phyloP scores from a whole-genome alignment of 345 rosid species.

The Salix viminalis region DNA sequence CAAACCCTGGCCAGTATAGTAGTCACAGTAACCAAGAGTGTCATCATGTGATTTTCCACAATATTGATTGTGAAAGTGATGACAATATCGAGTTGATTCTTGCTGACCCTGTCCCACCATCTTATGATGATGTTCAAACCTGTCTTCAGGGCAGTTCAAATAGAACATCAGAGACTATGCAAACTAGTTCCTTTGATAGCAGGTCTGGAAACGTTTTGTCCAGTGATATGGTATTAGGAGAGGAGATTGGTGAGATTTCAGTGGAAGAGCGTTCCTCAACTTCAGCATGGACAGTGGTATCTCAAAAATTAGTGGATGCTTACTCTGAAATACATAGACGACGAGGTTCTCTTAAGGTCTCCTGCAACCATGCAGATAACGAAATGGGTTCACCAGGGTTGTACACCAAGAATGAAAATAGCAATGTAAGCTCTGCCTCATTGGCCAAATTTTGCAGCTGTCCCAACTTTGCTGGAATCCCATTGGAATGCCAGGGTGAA shows the following conservation, averaged over 20 bases:
- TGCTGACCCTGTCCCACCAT: conserved; percentile 60
- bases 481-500: conserved; percentile 40
- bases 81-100: conserved; percentile 54
- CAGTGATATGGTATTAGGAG: conserved; percentile 25
- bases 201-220: conserved; percentile 23
- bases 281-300: conserved; percentile 71
- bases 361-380: conserved; percentile 62
- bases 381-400: conserved; percentile 32
- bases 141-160: conserved; percentile 40
- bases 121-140: conserved; percentile 51
- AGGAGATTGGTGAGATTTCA: conserved; percentile 68
- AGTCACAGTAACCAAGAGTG: conserved; percentile 32
- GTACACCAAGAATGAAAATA: conserved; percentile 38
- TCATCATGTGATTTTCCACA: conserved; percentile 16
- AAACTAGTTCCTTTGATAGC: conserved; percentile 25
- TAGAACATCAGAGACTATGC: conserved; percentile 25
- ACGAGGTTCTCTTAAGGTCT: conserved; percentile 43
- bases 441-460: conserved; percentile 65
- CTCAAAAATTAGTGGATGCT: conserved; percentile 56
- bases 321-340: conserved; percentile 41
- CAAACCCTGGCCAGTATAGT: conserved; percentile 29
- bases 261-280: conserved; percentile 68
- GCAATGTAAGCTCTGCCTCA: conserved; percentile 27
- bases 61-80: conserved; percentile 44
- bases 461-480: conserved; percentile 29